These are phyloP conservation scores for Stemphylium lycopersici DNA, from an alignment of 2,329 filamentous ascomycete species.

Conservation along the genomic window DNA sequence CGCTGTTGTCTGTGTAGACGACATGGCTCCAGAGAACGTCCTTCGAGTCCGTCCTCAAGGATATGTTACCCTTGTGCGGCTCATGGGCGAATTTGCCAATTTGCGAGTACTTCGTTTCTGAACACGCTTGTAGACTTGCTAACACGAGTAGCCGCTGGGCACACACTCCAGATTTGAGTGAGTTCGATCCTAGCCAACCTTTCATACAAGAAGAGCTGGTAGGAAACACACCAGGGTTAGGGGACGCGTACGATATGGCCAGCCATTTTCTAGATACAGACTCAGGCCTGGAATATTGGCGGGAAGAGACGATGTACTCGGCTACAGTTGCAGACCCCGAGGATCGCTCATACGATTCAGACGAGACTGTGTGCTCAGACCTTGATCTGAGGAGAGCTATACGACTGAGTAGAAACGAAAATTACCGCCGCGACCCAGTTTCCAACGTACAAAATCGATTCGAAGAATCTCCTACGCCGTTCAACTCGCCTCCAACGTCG, in stretches of 20 bases:
- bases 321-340: background rate
- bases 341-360: background rate
- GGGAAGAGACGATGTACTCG: background rate
- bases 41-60: constrained; percentile 14
- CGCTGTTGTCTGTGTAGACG: constrained; percentile 27
- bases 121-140: background rate
- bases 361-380: constrained; percentile 1
- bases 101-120: constrained; percentile 14
- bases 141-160: constrained; percentile 29
- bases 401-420: constrained; percentile 1
- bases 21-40: constrained; percentile 19
- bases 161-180: constrained; percentile 12
- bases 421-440: background rate
- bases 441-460: background rate
- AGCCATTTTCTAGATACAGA: background rate
- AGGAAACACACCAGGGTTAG: constrained; percentile 9
- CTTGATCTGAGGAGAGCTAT: background rate
- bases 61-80: constrained; percentile 19
- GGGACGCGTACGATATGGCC: constrained; percentile 17
- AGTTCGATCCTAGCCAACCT: constrained; percentile 19
- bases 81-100: constrained; percentile 15
- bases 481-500: background rate
- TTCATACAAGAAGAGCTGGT: background rate
- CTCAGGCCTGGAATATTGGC: constrained; percentile 20
- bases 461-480: background rate